Base-by-base conservation (phyloP, 192 early-diverging fungal species). In the Rhizophagus sp. region DNA sequence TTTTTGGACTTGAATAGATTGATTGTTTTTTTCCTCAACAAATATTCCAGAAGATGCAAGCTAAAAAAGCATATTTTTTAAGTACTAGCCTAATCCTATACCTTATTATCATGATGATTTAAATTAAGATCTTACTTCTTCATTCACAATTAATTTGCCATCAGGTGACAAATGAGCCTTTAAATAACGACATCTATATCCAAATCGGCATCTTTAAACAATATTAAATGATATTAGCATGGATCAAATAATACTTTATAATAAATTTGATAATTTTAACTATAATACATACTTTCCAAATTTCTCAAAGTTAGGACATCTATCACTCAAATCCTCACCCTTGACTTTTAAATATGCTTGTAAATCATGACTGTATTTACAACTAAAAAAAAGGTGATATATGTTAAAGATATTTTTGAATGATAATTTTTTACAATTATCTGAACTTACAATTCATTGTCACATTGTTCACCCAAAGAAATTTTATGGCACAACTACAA, bases 361-460 rank as follows among this genome's bases (percentile, higher is more conserved):
- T 3, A 96, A 75, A 80, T 98, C 95, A 86, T 99, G 97, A 64
- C 86, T 91, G 64, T 87, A 93, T 76, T 87, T 89, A 85, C 97
- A 99, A 7, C 86, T 88, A 76, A 67, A 34, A 50, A 19, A 3
- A 52, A 33, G 27, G 24, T 64, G 12, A 76, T 36, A 44, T 74
- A n/a, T 33, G 7, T 19, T 63, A 64, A 64, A 22, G 22, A 63
- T 24, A 41, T 50, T 5, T 41, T 41, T 41, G 7, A 52, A 1
- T 30, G 19, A 75, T 49, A 75, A 24, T 39, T 22, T 19, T 34
- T 0, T n/a, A 5, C 2, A 70, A 24, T 52, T 24, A 27, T n/a
- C n/a, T 7, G 30, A 36, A 63, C 75, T n/a, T 64, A 76, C 75
- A 25, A 22, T n/a, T 62, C 62, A 44, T 34, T 44, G 25, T n/a